Conservation (phyloP, 305 asterid genomes). For the Fraxinus platypoda region DNA sequence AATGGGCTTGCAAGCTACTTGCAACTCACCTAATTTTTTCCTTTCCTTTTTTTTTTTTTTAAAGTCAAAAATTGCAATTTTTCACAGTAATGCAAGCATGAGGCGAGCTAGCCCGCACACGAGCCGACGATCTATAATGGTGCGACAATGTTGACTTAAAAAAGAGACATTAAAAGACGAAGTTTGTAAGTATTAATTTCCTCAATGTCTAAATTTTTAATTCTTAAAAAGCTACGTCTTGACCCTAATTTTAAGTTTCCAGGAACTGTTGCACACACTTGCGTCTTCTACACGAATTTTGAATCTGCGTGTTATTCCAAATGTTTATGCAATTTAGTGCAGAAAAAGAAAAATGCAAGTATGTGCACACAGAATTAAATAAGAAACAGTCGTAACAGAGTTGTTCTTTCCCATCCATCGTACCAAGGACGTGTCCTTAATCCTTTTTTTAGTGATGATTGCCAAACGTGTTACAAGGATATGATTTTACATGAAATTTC, state of each 20-base stretch:
- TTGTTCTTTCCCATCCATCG: not conserved
- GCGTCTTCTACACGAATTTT: not conserved
- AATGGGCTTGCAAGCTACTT: no score
- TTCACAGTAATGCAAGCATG: no score
- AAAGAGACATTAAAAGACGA: not conserved
- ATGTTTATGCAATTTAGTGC: not conserved
- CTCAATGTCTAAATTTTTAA: not conserved
- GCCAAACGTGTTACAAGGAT: not conserved
- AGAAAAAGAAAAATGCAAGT: not conserved
- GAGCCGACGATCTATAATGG: not conserved
- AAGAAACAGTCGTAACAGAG: not conserved
- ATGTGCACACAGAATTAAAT: not conserved
- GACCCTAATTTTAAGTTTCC: not conserved
- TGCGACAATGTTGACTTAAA: not conserved
- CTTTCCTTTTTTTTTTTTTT: no score
- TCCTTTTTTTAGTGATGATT: not conserved
- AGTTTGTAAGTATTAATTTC: not conserved
- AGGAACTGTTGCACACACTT: not conserved
- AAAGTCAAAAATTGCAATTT: no score
- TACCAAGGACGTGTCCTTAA: not conserved
- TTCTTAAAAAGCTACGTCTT: not conserved
- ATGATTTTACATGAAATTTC: not conserved
- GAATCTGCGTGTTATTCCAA: not conserved
- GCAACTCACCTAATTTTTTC: no score
- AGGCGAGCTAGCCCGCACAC: not conserved